These are phyloP conservation scores for Gaeumannomyces tritici DNA, from an alignment of 2,329 filamentous ascomycete genomes.

Conservation along the genomic window DNA sequence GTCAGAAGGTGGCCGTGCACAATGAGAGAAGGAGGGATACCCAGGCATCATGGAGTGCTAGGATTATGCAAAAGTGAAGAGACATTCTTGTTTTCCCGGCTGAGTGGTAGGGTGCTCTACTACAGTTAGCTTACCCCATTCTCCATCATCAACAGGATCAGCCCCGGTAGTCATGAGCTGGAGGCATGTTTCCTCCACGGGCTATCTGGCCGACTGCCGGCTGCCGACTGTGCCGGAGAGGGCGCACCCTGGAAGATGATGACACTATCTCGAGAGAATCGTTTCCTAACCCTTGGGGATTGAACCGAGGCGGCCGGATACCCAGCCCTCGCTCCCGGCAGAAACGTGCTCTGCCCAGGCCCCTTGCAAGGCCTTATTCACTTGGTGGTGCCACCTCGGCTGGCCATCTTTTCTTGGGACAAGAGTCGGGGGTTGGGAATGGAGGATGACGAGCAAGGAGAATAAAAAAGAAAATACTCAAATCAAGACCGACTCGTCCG, in stretches of 20 bases:
- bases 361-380: too few species aligned
- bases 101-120: too few species aligned
- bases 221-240: too few species aligned
- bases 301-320: neutral
- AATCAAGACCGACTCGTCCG: neutral
- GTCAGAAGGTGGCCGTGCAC: neutral
- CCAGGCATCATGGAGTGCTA: too few species aligned
- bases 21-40: neutral
- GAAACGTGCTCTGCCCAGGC: neutral
- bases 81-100: neutral
- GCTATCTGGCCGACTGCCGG: too few species aligned
- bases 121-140: too few species aligned
- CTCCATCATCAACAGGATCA: too few species aligned
- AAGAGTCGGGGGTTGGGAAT: too few species aligned
- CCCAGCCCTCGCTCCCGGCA: neutral
- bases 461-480: neutral
- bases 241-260: neutral
- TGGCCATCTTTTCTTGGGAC: neutral
- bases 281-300: neutral
- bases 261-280: neutral
- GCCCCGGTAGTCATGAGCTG: too few species aligned
- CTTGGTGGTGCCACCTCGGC: neutral
- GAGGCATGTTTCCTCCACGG: too few species aligned
- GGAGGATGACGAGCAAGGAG: too few species aligned
- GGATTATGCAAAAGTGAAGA: neutral